Evolutionary conservation across 192 early-diverging fungal species (phyloP), one percentile per base, ranked within the genome.

Genomic region (Haplosporangium gracile): DNA sequence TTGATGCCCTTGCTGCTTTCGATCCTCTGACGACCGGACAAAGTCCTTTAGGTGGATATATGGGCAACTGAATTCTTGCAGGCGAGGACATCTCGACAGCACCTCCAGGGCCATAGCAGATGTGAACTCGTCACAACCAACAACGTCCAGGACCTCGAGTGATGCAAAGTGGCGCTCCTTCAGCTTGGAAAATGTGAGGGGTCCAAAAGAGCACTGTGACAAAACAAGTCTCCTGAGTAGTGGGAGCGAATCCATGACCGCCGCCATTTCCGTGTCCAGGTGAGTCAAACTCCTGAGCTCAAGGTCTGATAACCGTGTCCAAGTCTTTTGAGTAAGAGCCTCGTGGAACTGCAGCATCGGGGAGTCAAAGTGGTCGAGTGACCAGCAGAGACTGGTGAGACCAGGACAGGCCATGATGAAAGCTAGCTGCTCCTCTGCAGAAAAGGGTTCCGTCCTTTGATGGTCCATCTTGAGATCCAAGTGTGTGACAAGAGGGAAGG

Each of bases 321-420:
- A 65, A 1, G 29, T 65, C 29, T 32, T 26, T 9, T 65, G 60
- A 65, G 60, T 2, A 13, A 65, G 60, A 29, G 60, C 60, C 10
- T 65, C 60, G 2, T 65, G 29, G 60, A 65, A 65, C 26, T 65
- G 60, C 7, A 65, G 60, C 29, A 65, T 65, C 10, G 60, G 60
- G 9, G 60, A 65, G 9, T 65, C 60, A 65, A 65, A 65, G 11
- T 65, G 29, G 13, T 65, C 60, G 13, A 65, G 26, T 15, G 60
- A 65, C 60, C 60, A 65, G 29, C 60, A 65, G n/a, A 65, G 60
- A 16, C 29, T 65, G 60, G 60, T 32, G 60, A 65, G 60, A 32
- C 29, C 32, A 29, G 60, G 60, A 3, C 60, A 65, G 29, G 60
- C 26, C 8, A 32, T 65, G 60, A 65, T 65, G 15, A 65, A 32